A percentile compares a stretch with the other conserved stretches of the same genome.
Conservation (phyloP, 768 basidiomycete genomes). For the Rhodotorula toruloides region DNA sequence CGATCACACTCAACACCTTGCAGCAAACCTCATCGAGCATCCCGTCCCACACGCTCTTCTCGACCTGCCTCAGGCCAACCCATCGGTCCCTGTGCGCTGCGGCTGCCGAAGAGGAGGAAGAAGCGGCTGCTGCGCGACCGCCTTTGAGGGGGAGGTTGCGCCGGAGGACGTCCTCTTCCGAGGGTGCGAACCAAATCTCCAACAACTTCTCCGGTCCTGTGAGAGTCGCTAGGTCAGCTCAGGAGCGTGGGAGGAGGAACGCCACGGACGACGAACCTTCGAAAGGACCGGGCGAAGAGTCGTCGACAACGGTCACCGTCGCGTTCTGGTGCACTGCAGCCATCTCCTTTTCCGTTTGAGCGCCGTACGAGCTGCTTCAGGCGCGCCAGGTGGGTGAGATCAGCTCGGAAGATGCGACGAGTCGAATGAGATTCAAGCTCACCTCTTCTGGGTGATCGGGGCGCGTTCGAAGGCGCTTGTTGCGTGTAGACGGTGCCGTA, state of each 20-base stretch:
- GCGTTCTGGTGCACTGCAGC: not conserved
- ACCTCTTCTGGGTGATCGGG: not conserved
- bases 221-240: constrained; percentile 42
- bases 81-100: constrained; percentile 54
- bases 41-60: constrained; percentile 78
- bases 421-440: not conserved
- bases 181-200: constrained; percentile 94
- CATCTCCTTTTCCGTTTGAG: not conserved
- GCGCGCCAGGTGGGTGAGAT: not conserved
- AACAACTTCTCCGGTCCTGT: constrained; percentile 53
- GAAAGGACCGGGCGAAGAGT: constrained; percentile 32
- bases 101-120: too few relatives aligned
- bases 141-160: constrained; percentile 22
- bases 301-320: constrained; percentile 26
- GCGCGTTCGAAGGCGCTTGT: too few relatives aligned
- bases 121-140: constrained; percentile 15
- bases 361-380: not conserved
- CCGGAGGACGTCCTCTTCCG: constrained; percentile 51
- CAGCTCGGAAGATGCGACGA: not conserved
- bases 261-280: constrained; percentile 34
- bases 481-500: too few relatives aligned
- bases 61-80: constrained; percentile 71
- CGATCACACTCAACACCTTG: constrained; percentile 83
- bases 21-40: constrained; percentile 97
- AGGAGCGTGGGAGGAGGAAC: constrained; percentile 77